Evolutionary conservation across 1,284 basidiomycete species (phyloP).

Genomic region (Pseudozyma flocculosa): DNA sequence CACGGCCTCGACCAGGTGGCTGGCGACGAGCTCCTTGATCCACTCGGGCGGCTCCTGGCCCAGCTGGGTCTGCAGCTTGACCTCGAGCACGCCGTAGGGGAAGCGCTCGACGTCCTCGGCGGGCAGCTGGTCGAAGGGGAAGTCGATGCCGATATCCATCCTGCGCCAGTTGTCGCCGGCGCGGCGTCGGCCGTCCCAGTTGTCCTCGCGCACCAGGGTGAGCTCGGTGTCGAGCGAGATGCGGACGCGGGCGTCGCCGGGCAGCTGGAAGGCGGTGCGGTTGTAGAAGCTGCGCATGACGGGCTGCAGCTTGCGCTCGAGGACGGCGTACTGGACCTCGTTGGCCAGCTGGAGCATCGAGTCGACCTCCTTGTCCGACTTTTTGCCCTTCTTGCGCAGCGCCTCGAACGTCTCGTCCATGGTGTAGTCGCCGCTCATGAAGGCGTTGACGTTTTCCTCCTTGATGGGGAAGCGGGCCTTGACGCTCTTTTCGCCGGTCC

Average conservation of each 20-base stretch:
- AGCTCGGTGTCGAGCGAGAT: conserved; percentile 98
- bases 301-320: conserved; percentile 75
- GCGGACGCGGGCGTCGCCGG: conserved; percentile 93
- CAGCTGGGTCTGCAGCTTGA: conserved; percentile 93
- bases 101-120: conserved; percentile 83
- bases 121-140: conserved; percentile 78
- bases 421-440: conserved; percentile 82
- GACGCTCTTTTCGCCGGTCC: conserved; percentile 99
- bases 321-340: conserved; percentile 89
- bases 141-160: conserved; percentile 88
- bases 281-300: conserved; percentile 99
- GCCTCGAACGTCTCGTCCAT: conserved; percentile 93
- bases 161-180: conserved; percentile 89
- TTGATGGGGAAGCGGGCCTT: conserved; percentile 97
- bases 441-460: conserved; percentile 90
- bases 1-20: conserved; percentile 70
- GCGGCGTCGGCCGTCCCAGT: conserved; percentile 83
- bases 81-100: conserved; percentile 89
- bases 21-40: conserved; percentile 91
- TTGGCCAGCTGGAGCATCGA: conserved; percentile 92
- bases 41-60: conserved; percentile 95
- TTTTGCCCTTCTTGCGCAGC: conserved; percentile 86
- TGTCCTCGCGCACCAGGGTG: conserved; percentile 90
- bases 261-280: conserved; percentile 96
- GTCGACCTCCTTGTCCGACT: conserved; percentile 89